Evolutionary conservation across 768 basidiomycete genomes (phyloP), one percentile per base, ranked within the genome.

Genomic region (Leucocoprinus leucothites): DNA sequence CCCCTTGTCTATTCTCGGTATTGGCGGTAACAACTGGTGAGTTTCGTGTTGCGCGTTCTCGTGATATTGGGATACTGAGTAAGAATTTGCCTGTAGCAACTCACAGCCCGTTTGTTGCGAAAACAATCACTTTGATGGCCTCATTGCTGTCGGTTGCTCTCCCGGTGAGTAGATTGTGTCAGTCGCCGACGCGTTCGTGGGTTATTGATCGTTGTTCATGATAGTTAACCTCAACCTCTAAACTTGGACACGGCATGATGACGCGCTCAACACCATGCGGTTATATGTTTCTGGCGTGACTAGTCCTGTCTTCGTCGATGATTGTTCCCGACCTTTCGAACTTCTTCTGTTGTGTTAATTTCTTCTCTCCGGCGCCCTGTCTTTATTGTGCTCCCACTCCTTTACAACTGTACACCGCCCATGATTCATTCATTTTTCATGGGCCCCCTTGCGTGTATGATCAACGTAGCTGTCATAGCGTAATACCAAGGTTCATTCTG

Each of bases 101-200:
- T 46, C 58, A 13, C 74, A 80, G 59, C 65, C 76, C 9, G 74
- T 80, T 41, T 82, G 80, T 64, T 82, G 81, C 63, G 57, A 66
- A 24, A 69, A 73, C 56, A 77, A 80, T 57, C 57, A 60, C 43
- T 79, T 71, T 64, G 72, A 73, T 28, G 77, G 80, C 42, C 60
- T 78, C 31, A 67, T 80, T 50, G 70, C 66, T 7, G 58, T 77
- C 51, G 77, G 75, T 5, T 80, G 78, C 66, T 57, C 66, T 13
- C 73, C 74, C 1, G 70, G 77, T 79, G 63, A 61, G 77, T 67
- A 19, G 24, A 5, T 31, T 7, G 1, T 25, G n/a, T 24, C 14
- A 22, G 45, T 3, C 4, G 22, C 26, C 13, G 24, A 28, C 25
- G 25, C n/a, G 45, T 26, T 24, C n/a, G 16, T n/a, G 26, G 22